Evolutionary conservation across 257 asterid species (phyloP), one percentile per base, ranked within the genome.

Genomic region (Apocynum venetum): DNA sequence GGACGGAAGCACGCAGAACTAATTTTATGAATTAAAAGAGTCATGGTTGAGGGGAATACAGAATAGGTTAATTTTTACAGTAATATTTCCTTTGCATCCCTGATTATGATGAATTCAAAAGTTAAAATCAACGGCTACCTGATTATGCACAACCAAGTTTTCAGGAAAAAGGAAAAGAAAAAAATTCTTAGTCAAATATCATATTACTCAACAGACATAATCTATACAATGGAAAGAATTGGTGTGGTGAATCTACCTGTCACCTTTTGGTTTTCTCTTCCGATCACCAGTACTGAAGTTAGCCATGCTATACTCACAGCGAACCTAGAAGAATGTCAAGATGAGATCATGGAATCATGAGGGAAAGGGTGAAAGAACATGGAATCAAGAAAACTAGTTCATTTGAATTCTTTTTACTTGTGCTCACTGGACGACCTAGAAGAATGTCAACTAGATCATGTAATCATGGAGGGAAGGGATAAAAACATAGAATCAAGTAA

Each of bases 221-320:
- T n/a, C 20, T 12, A 76, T 25, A 72, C 43, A 59, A 52, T 9
- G 12, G 48, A 31, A 7, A 64, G 56, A n/a, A 10, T 8, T 1
- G 48, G 47, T 48, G 44, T 2, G 1, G 15, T 15, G 14, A 11
- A n/a, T 14, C 77, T 86, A 94, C 98, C 98, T 89, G 82, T 96
- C 98, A 53, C 93, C 97, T 90, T 96, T 96, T 59, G 97, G 96
- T 82, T 86, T 91, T 82, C 97, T 93, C 92, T 81, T 87, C 75
- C 98, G 92, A 86, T 93, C 98, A 74, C 99, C 99, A 17, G 98
- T 90, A 77, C 99, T 93, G 87, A 96, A 96, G 84, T 93, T 96
- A 73, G 98, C 99, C 99, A 96, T 96, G 89, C 97, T 90, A 82
- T 96, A 96, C 86, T 93, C 99, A 35, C 99, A 93, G 3, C 97